A percentile compares a stretch with the other conserved stretches of the same genome.
Evolutionary conservation across 164 flowering plant species (phyloP).

Genomic region (grape (Vitis vinifera)): DNA sequence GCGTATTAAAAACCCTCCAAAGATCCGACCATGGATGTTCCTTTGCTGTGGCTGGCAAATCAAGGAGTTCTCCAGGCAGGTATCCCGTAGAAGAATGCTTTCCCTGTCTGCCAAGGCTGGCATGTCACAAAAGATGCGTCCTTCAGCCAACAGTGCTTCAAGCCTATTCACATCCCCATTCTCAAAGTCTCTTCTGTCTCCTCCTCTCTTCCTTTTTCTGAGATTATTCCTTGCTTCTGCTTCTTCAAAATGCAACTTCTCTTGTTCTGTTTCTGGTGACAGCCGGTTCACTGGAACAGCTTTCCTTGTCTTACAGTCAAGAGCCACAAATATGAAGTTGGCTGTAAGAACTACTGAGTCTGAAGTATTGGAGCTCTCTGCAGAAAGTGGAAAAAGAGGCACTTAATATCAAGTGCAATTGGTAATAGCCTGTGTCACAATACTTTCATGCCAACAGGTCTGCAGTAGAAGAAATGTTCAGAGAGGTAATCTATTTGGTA

Average conservation of each 20-base stretch:
- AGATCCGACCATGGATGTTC: slow-evolving; percentile 90
- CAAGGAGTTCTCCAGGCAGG: slow-evolving; percentile 77
- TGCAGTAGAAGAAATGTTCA: no score
- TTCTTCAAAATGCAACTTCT: slow-evolving; percentile 64
- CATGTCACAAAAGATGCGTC: slow-evolving; percentile 87
- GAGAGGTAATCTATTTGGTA: no score
- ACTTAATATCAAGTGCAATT: no score
- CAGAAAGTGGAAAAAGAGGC: slow-evolving; percentile 6
- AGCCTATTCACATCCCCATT: slow-evolving; percentile 47
- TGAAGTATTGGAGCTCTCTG: slow-evolving; percentile 39
- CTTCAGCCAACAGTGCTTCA: slow-evolving; percentile 69
- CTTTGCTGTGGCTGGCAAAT: slow-evolving; percentile 98
- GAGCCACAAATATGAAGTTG: slow-evolving; percentile 94
- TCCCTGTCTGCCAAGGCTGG: slow-evolving; percentile 95
- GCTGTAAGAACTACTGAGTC: slow-evolving; percentile 79
- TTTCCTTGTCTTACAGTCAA: slow-evolving; percentile 85
- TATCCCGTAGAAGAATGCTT: slow-evolving; percentile 84
- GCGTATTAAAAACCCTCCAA: slow-evolving; percentile 94
- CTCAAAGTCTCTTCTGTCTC: slow-evolving; percentile 39
- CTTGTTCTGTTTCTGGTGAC: slow-evolving; percentile 71
- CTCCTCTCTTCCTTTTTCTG: slow-evolving; percentile 63
- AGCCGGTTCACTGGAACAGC: slow-evolving; percentile 87
- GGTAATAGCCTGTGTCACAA: no score
- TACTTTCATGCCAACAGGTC: no score
- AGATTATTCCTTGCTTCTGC: slow-evolving; percentile 70